Conservation (phyloP, 768 basidiomycete species). For the Pleurotus platypus region DNA sequence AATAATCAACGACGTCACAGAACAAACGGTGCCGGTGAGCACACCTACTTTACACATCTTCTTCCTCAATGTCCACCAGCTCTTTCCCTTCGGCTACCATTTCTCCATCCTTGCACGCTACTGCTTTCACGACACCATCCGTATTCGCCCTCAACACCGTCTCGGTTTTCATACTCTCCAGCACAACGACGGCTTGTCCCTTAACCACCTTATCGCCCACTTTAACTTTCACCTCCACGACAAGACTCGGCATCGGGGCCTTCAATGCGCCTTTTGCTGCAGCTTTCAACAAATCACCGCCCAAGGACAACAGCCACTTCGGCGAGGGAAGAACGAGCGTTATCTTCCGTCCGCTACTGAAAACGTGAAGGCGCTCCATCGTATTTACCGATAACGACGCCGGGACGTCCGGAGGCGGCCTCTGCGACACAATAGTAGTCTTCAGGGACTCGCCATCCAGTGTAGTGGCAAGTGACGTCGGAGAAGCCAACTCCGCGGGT, state of each 20-base stretch:
- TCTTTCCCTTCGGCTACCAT: constrained; percentile 89
- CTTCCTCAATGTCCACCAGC: constrained; percentile 63
- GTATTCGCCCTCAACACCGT: constrained; percentile 75
- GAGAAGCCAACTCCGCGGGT: constrained; percentile 51
- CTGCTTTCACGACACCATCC: constrained; percentile 64
- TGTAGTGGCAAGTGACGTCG: constrained; percentile 50
- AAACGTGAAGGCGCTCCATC: constrained; percentile 76
- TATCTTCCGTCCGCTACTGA: constrained; percentile 59
- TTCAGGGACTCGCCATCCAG: constrained; percentile 45
- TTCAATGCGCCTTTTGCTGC: constrained; percentile 58
- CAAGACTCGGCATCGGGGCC: constrained; percentile 91
- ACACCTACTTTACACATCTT: constrained; percentile 15
- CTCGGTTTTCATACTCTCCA: constrained; percentile 99
- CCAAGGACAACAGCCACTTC: constrained; percentile 64
- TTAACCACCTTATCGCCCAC: constrained; percentile 76
- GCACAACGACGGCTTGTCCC: constrained; percentile 76
- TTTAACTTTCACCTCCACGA: constrained; percentile 82
- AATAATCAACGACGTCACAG: too few species aligned
- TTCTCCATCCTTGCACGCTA: constrained; percentile 81
- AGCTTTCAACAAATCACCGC: constrained; percentile 51
- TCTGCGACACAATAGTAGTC: constrained; percentile 76
- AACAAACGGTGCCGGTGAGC: neutral
- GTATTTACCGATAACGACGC: constrained; percentile 52
- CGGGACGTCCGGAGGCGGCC: constrained; percentile 47
- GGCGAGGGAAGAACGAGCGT: constrained; percentile 68